Evolutionary conservation across 2,329 filamentous ascomycete species (phyloP).

Genomic region (Cladosporium sphaerospermum): DNA sequence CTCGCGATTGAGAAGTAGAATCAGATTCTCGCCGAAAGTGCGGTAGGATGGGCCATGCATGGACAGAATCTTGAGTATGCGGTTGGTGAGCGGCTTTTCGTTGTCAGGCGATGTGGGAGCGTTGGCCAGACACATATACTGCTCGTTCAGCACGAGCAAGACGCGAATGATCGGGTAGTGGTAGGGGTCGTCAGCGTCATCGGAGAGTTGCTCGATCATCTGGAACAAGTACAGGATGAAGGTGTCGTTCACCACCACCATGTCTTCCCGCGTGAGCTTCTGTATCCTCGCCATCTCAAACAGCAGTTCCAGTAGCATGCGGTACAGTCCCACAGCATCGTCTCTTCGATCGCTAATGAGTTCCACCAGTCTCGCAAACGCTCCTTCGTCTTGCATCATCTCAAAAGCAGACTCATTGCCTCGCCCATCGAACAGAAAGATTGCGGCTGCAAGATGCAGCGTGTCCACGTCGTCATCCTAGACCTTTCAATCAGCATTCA

Average conservation of each 20-base stretch:
- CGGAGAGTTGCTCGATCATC: constrained; percentile 79
- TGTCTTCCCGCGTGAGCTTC: constrained; percentile 66
- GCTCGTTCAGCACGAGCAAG: constrained; percentile 92
- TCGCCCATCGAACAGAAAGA: constrained; percentile 82
- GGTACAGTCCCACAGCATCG: constrained; percentile 67
- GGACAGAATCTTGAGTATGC: constrained; percentile 86
- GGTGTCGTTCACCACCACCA: constrained; percentile 63
- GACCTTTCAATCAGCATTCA: constrained; percentile 21
- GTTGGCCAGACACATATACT: constrained; percentile 74
- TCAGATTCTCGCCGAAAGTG: constrained; percentile 96
- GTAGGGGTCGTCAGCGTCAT: constrained; percentile 86
- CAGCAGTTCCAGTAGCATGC: constrained; percentile 75
- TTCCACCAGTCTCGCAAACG: constrained; percentile 76
- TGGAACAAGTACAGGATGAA: constrained; percentile 81
- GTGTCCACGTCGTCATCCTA: constrained; percentile 76
- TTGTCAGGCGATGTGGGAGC: constrained; percentile 47
- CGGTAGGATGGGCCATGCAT: constrained; percentile 74
- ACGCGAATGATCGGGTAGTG: constrained; percentile 94
- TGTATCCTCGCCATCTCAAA: constrained; percentile 97
- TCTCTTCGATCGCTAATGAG: constrained; percentile 61
- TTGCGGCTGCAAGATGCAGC: constrained; percentile 75
- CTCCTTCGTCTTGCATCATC: constrained; percentile 79
- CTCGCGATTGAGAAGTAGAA: constrained; percentile 88
- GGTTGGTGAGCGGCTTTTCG: constrained; percentile 65
- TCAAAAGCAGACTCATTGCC: constrained; percentile 71